These are phyloP conservation scores for Carex kokanica DNA, from an alignment of 176 grass and related monocot genomes.

Conservation along the genomic window DNA sequence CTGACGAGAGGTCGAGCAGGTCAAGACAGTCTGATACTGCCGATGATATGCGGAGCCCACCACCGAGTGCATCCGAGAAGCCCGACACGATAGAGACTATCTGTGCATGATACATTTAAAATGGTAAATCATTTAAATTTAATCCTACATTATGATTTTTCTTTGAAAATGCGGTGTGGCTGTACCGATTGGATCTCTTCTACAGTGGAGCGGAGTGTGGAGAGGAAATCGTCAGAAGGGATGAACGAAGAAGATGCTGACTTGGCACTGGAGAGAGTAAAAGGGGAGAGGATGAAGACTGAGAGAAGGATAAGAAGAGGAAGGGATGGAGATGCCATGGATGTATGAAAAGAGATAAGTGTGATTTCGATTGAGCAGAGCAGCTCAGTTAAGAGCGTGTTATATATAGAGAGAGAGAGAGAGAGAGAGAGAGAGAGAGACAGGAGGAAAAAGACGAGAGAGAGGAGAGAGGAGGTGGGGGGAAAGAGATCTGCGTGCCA, in stretches of 20 bases:
- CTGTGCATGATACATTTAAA: constrained; percentile 16
- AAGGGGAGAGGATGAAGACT: constrained; percentile 9
- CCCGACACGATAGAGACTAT: constrained; percentile 17
- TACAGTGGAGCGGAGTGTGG: constrained; percentile 51
- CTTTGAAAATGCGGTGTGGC: neutral
- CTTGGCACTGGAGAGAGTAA: neutral
- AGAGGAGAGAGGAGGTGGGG: neutral
- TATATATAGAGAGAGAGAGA: neutral
- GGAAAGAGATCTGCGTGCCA: neutral
- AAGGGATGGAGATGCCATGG: constrained; percentile 20
- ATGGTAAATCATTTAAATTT: neutral
- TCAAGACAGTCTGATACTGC: constrained; percentile 81
- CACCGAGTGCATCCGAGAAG: constrained; percentile 41
- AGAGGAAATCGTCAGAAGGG: constrained; percentile 25
- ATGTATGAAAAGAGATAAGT: neutral
- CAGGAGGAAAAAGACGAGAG: neutral
- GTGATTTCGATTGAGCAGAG: neutral
- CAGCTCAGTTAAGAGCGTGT: neutral
- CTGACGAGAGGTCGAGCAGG: constrained; percentile 68
- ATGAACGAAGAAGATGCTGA: neutral
- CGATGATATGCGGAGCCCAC: constrained; percentile 54
- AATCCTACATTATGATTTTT: neutral
- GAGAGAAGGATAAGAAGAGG: constrained; percentile 14
- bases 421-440: neutral
- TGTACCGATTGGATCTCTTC: constrained; percentile 39